Percentiles rank a stretch among this genome's conserved stretches.
Evolutionary conservation across 2,329 filamentous ascomycete genomes (phyloP).

Genomic region (Emericellopsis cladophorae): DNA sequence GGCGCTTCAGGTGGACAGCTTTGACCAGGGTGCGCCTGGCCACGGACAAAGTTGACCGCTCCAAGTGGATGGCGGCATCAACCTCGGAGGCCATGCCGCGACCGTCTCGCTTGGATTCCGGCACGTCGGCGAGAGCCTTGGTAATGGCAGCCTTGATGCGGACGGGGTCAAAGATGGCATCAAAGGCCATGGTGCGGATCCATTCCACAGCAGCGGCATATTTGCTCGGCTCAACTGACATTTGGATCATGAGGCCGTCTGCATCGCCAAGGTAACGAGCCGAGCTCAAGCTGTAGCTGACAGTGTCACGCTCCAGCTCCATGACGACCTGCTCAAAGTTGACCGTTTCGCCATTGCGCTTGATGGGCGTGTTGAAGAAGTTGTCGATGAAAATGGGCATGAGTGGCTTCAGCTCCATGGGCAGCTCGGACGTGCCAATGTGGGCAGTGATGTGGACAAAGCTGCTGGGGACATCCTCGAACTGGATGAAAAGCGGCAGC

Average conservation of each 20-base stretch:
- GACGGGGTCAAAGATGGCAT: slow-evolving; percentile 71
- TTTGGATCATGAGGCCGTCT: slow-evolving; percentile 69
- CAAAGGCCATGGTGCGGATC: slow-evolving; percentile 77
- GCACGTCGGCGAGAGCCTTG: slow-evolving; percentile 83
- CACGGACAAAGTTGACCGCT: slow-evolving; percentile 62
- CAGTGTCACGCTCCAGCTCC: slow-evolving; percentile 80
- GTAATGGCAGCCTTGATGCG: slow-evolving; percentile 53
- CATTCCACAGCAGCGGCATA: slow-evolving; percentile 73
- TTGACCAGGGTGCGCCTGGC: slow-evolving; percentile 77
- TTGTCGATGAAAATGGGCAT: slow-evolving; percentile 77
- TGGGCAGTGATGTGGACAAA: slow-evolving; percentile 80
- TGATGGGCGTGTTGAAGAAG: slow-evolving; percentile 88
- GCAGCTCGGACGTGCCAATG: slow-evolving; percentile 65
- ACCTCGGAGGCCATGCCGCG: slow-evolving; percentile 51
- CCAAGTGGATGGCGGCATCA: slow-evolving; percentile 68
- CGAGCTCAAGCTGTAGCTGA: slow-evolving; percentile 65
- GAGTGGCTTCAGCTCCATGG: slow-evolving; percentile 73
- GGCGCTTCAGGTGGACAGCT: slow-evolving; percentile 72
- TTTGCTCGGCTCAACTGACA: slow-evolving; percentile 81
- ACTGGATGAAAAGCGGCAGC: slow-evolving; percentile 86
- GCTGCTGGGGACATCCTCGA: slow-evolving; percentile 84
- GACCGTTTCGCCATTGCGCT: slow-evolving; percentile 60
- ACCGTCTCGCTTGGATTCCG: slow-evolving; percentile 81
- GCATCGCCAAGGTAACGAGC: slow-evolving; percentile 60
- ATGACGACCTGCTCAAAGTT: slow-evolving; percentile 89